Conservation (phyloP, 83 land plant species). For the Thuja plicata region DNA sequence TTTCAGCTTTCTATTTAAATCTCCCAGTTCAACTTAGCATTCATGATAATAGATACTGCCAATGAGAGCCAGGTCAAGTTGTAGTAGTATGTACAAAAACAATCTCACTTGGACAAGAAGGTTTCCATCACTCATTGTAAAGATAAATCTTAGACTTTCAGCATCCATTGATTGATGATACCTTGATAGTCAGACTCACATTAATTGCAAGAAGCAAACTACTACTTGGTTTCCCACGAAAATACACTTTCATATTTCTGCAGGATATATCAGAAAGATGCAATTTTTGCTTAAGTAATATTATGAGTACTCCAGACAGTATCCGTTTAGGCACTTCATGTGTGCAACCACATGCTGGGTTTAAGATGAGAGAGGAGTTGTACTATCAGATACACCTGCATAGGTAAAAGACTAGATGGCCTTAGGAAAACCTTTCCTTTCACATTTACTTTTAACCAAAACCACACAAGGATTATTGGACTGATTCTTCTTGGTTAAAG, state of each 20-base stretch:
- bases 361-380: neutral
- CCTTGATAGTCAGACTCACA: too few relatives aligned
- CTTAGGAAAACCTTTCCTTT: neutral
- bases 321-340: neutral
- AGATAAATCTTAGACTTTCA: too few relatives aligned
- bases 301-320: neutral
- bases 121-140: too few relatives aligned
- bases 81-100: neutral
- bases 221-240: too few relatives aligned
- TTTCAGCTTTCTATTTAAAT: neutral
- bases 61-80: neutral
- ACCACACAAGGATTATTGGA: neutral
- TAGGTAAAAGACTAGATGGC: neutral
- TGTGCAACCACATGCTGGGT: neutral
- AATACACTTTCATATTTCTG: neutral
- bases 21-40: neutral
- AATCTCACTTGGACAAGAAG: neutral
- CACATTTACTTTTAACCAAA: neutral
- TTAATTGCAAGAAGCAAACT: too few relatives aligned
- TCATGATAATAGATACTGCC: neutral
- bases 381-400: neutral
- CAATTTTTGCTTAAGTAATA: neutral
- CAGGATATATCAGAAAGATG: neutral
- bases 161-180: too few relatives aligned
- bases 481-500: neutral